These are phyloP conservation scores for Saccharomycopsis selenospora DNA, from an alignment of 805 yeast species.

Conservation along the genomic window DNA sequence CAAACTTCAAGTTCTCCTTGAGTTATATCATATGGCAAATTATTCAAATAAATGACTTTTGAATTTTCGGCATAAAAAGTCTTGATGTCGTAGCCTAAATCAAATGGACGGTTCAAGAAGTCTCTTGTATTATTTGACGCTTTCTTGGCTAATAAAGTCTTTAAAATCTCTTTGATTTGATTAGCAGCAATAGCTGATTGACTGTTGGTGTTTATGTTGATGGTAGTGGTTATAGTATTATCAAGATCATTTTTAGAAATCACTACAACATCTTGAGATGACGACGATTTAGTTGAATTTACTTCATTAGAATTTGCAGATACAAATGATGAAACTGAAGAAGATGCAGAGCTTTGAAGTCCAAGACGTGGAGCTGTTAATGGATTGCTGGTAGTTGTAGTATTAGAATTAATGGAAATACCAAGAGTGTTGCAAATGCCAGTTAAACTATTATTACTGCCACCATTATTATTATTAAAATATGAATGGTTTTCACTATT, in stretches of 20 bases:
- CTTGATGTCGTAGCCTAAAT: conserved; percentile 63
- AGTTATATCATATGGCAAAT: conserved; percentile 78
- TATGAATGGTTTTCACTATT: conserved; percentile 42
- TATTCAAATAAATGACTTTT: conserved; percentile 70
- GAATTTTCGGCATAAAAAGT: conserved; percentile 66
- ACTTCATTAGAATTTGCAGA: conserved; percentile 5
- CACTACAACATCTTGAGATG: background rate
- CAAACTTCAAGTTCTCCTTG: conserved; percentile 86
- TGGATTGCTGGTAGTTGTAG: background rate
- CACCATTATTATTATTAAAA: conserved; percentile 20
- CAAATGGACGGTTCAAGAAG: conserved; percentile 67
- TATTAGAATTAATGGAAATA: conserved; percentile 18
- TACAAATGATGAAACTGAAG: conserved; percentile 8
- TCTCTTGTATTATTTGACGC: conserved; percentile 20
- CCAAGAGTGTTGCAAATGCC: conserved; percentile 28
- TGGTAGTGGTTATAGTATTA: background rate
- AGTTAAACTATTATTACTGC: conserved; percentile 21
- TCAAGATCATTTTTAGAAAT: background rate
- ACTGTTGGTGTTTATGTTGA: background rate
- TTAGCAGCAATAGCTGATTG: background rate
- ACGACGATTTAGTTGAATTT: background rate
- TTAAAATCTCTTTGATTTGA: background rate
- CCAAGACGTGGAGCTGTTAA: conserved; percentile 15
- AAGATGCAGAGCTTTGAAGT: conserved; percentile 17
- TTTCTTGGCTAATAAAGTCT: background rate